Base-by-base conservation (phyloP, 768 basidiomycete species). In the Dictyophora rubrovolvata region DNA sequence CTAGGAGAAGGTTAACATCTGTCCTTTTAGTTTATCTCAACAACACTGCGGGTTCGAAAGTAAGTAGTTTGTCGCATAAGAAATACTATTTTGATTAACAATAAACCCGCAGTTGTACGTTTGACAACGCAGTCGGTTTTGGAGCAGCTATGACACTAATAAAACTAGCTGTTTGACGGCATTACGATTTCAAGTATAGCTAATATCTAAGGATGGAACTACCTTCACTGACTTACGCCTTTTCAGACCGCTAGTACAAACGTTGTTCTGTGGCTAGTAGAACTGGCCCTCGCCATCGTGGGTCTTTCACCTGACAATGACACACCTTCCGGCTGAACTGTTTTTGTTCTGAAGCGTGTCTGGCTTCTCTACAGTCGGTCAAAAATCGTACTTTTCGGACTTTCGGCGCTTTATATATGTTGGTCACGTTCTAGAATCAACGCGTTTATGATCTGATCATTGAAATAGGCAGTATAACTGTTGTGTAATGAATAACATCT, bases 281-380 rank as follows among this genome's bases (percentile, higher is more conserved):
- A 56, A 48, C 49, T 47, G 21, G 28, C 46, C 14, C 55, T 56
- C 22, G 55, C 55, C 33, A 22, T 48, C 10, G 55, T 56, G 22
- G 47, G 55, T 23, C 28, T 20, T 48, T 5, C 12, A 28, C 4
- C 28, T 9, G 10, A 14, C n/a, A 42, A 14, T 4, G 42, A 42
- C n/a, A 4, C 10, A 2, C n/a, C n/a, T 5, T 14, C 11, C n/a
- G n/a, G n/a, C n/a, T n/a, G n/a, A 42, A 42, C 4, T 12, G 11
- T 28, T 8, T 36, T 21, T 11, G 23, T 10, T n/a, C 23, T 48
- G 2, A n/a, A 56, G 55, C 6, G 55, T 16, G 55, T 56, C 12
- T 56, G 55, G 55, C 48, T 56, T n/a, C 34, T 56, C 22, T 56
- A 56, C 55, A 49, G 46, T 48, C 55, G 55, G 42, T 56, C 55